Base-by-base conservation (phyloP, 805 yeast species). In the Teunomyces tritomae region DNA sequence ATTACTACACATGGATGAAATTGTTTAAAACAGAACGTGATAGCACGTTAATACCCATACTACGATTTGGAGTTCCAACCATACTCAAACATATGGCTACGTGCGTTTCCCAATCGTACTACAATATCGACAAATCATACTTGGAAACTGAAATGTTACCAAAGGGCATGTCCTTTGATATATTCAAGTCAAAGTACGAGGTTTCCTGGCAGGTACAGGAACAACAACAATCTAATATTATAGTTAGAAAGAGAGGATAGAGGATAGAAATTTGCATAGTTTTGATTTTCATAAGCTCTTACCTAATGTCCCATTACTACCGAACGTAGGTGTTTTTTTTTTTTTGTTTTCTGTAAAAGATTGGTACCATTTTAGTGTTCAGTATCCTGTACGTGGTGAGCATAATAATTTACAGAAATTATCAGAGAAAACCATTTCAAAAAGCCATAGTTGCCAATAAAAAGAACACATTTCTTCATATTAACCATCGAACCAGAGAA, bases 51-150 rank as follows among this genome's bases (percentile, higher is more conserved):
- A 52, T 71, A 0, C 64, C 70, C 50, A 52, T 75, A 13, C 68
- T 80, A 83, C 49, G 61, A 13, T 65, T 71, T 49, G 83, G 84
- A 0, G 50, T 67, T 4, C 47, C 44, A 9, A 50, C 33, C 54
- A 73, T 65, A 68, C 56, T 59, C 14, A 48, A 33, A 28, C 55
- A 41, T 59, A 76, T 82, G 58, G 58, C 54, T 43, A 43, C 26
- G 33, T 63, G 49, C 57, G 50, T 64, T 30, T 55, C 49, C 54
- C 61, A 43, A 58, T 37, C 78, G 53, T 59, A 80, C 67, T 65
- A 68, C 71, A 53, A 77, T 61, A 51, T 67, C 59, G 56, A 56
- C 14, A 47, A 48, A 33, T 16, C 44, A 1, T 63, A 53, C 7
- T 50, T 76, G 10, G 70, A 66, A 45, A 44, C 36, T 4, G 33